phyloP scores from a whole-genome alignment of 805 yeast species.

The Ogataea pignaliae region DNA sequence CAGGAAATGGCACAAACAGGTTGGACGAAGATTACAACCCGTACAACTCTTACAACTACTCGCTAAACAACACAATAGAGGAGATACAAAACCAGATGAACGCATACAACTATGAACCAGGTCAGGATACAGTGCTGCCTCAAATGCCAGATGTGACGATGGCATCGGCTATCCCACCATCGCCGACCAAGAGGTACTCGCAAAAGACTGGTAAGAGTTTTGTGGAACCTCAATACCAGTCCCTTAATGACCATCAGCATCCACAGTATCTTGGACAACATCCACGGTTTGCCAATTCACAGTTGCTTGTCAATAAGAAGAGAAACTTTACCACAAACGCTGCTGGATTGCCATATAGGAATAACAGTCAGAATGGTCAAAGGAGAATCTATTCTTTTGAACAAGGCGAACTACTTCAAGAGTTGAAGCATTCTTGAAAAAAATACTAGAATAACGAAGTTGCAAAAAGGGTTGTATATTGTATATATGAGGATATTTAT shows the following conservation, averaged over 20 bases:
- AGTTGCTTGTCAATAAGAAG: constrained; percentile 1
- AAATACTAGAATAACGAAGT: too few relatives aligned
- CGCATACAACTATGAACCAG: constrained; percentile 8
- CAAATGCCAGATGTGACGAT: constrained; percentile 4
- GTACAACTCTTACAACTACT: constrained; percentile 28
- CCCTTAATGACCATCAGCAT: background rate
- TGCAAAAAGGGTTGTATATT: constrained; percentile 4
- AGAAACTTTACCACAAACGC: constrained; percentile 13
- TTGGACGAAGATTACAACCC: constrained; percentile 29
- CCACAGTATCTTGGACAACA: too few relatives aligned
- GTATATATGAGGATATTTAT: too few relatives aligned
- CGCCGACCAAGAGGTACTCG: too few relatives aligned
- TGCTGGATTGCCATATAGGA: too few relatives aligned
- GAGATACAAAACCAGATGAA: constrained; percentile 30
- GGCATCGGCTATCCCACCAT: too few relatives aligned
- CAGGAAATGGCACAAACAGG: background rate
- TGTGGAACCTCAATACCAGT: constrained; percentile 8
- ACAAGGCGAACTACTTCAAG: constrained; percentile 46
- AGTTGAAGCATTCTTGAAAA: constrained; percentile 32
- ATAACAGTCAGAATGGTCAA: background rate
- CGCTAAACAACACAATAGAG: constrained; percentile 28
- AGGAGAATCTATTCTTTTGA: constrained; percentile 45
- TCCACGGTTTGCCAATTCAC: too few relatives aligned
- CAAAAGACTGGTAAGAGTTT: too few relatives aligned
- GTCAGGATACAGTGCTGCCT: background rate